Base-by-base conservation (phyloP, 768 basidiomycete species). In the Pulveroboletus sp. region DNA sequence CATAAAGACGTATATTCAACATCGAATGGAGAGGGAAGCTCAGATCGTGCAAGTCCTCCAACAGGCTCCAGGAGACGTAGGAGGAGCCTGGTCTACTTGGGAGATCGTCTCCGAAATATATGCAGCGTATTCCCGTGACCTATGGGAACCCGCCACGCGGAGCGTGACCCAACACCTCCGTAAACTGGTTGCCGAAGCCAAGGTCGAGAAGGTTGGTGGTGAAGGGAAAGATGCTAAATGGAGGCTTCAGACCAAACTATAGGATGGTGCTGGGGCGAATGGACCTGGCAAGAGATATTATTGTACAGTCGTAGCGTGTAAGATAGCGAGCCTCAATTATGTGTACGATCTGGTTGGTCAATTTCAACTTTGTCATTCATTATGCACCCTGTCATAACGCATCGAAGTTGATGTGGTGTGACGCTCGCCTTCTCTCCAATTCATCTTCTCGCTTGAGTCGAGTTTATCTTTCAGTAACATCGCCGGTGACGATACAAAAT, bases 321-420 rank as follows among this genome's bases (percentile, higher is more conserved):
- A 41, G 46, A 49, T 62, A 55, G 27, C 49, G 32, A 47, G 35
- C 33, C 27, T 18, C 5, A 43, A 30, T 33, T 9, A 17, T 9
- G 15, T 37, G n/a, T 17, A 37, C 8, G 36, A 37, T 37, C 36
- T 17, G 17, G 36, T 17, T 37, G 36, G n/a, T 11, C 14, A 33
- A 33, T 14, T 6, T 13, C 36, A 17, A 17, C 8, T 37, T 14
- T n/a, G n/a, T n/a, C n/a, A 15, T 35, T n/a, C 6, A 36, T n/a
- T 14, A 17, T 36, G 8, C 14, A 18, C 5, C 26, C 40, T 33
- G 13, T 9, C 75, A 96, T 60, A 97, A 72, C 11, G 95, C 95
- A 66, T 94, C 93, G 61, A 99, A 97, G 58, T 99, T 99, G 68
- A 99, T 95, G 61, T 92, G 86, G 69, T 96, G 93, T n/a, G 93